A percentile compares a stretch with the other conserved stretches of the same genome.
Conservation (phyloP, 257 asterid species). For the Capsicum rhomboideum region DNA sequence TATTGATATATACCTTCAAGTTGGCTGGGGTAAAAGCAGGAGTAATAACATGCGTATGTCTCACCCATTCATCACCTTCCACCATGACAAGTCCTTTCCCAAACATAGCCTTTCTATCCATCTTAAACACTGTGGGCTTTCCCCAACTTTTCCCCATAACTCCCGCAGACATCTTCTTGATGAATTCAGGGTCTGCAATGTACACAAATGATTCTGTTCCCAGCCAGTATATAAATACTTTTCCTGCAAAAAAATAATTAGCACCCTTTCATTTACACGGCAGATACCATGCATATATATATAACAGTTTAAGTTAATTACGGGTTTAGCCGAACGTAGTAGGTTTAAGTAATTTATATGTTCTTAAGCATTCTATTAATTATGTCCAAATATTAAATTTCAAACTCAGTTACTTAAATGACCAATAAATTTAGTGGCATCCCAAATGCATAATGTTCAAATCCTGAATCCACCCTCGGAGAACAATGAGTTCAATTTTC, state of each 20-base stretch:
- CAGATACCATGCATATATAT: not conserved
- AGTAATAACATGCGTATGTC: slow-evolving; percentile 63
- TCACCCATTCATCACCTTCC: slow-evolving; percentile 95
- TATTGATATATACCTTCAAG: slow-evolving; percentile 44
- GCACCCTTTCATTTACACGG: not conserved
- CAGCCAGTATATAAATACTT: slow-evolving; percentile 71
- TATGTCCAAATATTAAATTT: not conserved
- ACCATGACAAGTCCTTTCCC: slow-evolving; percentile 79
- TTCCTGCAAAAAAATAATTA: slow-evolving; percentile 37
- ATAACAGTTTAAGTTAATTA: not conserved
- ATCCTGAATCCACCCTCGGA: not conserved
- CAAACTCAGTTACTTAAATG: not conserved
- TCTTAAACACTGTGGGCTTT: slow-evolving; percentile 69
- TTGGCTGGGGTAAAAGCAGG: slow-evolving; percentile 77
- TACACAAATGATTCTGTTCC: slow-evolving; percentile 88
- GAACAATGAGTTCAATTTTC: not conserved
- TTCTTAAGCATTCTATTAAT: not conserved
- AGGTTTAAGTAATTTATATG: not conserved
- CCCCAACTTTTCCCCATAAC: slow-evolving; percentile 81
- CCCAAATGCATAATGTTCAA: not conserved
- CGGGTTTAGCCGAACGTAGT: not conserved
- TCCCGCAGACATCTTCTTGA: slow-evolving; percentile 51
- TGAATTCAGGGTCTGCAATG: slow-evolving; percentile 75
- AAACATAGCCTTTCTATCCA: slow-evolving; percentile 82
- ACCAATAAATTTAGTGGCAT: not conserved